phyloP scores from a whole-genome alignment of 805 yeast genomes.

The Kodamaea fukazawae region DNA sequence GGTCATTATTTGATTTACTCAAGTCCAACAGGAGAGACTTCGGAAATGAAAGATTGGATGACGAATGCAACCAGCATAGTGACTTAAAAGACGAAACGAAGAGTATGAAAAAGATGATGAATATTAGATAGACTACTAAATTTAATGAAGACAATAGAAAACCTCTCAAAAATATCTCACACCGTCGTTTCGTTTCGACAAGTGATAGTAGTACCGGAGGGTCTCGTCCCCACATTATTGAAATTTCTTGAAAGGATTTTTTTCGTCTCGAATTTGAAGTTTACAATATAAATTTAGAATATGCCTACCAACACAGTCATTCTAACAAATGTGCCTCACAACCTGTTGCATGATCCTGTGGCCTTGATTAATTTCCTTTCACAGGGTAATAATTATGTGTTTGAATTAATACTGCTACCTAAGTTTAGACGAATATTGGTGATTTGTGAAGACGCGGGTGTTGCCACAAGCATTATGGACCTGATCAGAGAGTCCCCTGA shows the following conservation, averaged over 20 bases:
- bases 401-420: conserved; percentile 34
- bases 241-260: neutral
- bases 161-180: too few relatives aligned
- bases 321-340: conserved; percentile 25
- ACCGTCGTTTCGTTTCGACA: too few relatives aligned
- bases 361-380: conserved; percentile 26
- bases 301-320: conserved; percentile 34
- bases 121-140: conserved; percentile 16
- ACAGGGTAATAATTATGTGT: conserved; percentile 17
- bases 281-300: neutral
- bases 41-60: conserved; percentile 12
- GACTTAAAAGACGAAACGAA: conserved; percentile 15
- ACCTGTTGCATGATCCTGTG: conserved; percentile 25
- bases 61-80: conserved; percentile 14
- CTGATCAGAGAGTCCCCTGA: neutral
- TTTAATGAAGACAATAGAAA: too few relatives aligned
- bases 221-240: too few relatives aligned
- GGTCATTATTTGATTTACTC: conserved; percentile 75
- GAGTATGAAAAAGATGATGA: conserved; percentile 26
- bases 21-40: conserved; percentile 22
- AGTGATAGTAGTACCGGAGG: too few relatives aligned
- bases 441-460: conserved; percentile 25
- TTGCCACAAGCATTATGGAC: conserved; percentile 17
- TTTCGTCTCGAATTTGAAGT: neutral
- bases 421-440: conserved; percentile 35